Evolutionary conservation across 768 basidiomycete species (phyloP).

Genomic region (Coprinopsis strossmayeri): DNA sequence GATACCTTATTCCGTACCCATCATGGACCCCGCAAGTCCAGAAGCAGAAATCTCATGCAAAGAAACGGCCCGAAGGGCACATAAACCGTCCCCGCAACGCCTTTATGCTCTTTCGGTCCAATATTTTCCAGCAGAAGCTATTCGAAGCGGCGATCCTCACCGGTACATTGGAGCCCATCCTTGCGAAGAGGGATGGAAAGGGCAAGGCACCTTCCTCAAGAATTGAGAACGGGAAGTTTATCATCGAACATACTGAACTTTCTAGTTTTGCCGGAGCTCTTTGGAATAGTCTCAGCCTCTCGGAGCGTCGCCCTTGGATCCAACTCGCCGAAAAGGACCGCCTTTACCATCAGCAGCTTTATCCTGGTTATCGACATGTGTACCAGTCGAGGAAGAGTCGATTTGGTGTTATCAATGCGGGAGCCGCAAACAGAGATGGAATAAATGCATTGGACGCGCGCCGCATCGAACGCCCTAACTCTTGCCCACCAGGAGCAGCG

Average conservation of each 20-base stretch:
- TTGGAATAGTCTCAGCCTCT: background rate
- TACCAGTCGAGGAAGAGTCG: background rate
- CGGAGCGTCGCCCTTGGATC: background rate
- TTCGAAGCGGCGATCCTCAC: background rate
- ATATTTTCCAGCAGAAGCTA: constrained; percentile 56
- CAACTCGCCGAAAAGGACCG: background rate
- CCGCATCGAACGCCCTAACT: background rate
- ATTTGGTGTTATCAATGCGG: background rate
- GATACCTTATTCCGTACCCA: background rate
- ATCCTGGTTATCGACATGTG: background rate
- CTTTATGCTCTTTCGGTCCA: constrained; percentile 75
- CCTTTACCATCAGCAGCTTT: background rate
- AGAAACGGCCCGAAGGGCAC: constrained; percentile 44
- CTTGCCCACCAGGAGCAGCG: background rate
- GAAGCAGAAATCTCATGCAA: constrained; percentile 30
- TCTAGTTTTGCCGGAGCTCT: background rate
- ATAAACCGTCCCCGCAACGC: constrained; percentile 71
- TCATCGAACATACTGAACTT: background rate
- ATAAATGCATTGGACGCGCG: background rate
- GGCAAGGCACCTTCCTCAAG: background rate
- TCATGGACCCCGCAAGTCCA: background rate
- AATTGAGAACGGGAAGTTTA: background rate
- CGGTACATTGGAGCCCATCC: background rate
- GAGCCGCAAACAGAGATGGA: background rate
- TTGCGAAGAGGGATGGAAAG: background rate